Evolutionary conservation across 2,329 filamentous ascomycete genomes (phyloP).

Genomic region (Aspergillus novofumigatus): DNA sequence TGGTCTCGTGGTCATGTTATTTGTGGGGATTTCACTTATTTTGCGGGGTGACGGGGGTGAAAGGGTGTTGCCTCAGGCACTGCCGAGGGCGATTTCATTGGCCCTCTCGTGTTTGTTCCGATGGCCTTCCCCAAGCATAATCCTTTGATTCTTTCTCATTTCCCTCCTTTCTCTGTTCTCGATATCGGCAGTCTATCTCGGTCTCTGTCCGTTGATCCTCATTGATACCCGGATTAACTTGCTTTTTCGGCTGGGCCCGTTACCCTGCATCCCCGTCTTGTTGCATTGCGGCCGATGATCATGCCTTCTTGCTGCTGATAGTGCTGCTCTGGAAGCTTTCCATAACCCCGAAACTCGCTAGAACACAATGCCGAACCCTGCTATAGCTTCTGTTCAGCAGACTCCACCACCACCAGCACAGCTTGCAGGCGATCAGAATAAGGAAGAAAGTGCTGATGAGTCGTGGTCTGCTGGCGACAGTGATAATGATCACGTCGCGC

Average conservation of each 20-base stretch:
- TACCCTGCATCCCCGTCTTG: background rate
- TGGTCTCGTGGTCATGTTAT: too few relatives aligned
- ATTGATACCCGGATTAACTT: background rate
- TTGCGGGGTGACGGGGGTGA: slow-evolving; percentile 21
- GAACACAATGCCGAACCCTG: slow-evolving; percentile 33
- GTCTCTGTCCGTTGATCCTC: background rate
- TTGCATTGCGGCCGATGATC: slow-evolving; percentile 7
- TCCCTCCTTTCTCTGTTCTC: background rate
- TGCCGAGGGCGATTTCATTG: background rate
- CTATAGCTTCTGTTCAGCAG: slow-evolving; percentile 18
- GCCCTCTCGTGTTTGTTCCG: background rate
- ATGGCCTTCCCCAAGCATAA: background rate
- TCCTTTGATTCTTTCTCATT: background rate
- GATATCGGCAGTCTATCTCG: background rate
- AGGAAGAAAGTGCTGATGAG: slow-evolving; percentile 31
- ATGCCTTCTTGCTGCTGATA: background rate
- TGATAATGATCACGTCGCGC: slow-evolving; percentile 25
- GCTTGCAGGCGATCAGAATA: slow-evolving; percentile 20
- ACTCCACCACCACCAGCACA: slow-evolving; percentile 16
- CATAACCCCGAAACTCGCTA: slow-evolving; percentile 27
- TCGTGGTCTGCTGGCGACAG: slow-evolving; percentile 34
- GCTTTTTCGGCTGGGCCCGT: background rate
- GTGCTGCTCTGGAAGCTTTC: slow-evolving; percentile 3
- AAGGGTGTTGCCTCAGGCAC: slow-evolving; percentile 20
- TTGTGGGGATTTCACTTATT: slow-evolving; percentile 13